Percentiles rank a stretch among this genome's conserved stretches.
These are phyloP conservation scores for Colletotrichum sp. DNA, from an alignment of 2,329 filamentous ascomycete genomes.

Conservation along the genomic window DNA sequence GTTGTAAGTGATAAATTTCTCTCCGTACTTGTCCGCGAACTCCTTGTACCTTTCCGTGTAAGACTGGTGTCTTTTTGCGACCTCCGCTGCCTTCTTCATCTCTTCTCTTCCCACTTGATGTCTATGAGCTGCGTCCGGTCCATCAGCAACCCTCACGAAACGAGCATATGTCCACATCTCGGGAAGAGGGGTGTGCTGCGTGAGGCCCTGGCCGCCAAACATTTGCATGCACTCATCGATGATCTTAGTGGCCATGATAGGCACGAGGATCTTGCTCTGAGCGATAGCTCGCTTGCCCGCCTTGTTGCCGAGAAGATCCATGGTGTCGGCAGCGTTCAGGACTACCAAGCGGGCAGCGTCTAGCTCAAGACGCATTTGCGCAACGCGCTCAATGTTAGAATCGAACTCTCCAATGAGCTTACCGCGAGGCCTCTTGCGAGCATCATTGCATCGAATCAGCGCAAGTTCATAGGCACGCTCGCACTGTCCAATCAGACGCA, in stretches of 20 bases:
- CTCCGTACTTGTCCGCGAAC: constrained; percentile 65
- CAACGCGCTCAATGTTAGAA: constrained; percentile 93
- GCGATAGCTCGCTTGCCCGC: constrained; percentile 91
- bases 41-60: constrained; percentile 70
- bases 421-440: constrained; percentile 87
- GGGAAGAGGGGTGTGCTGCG: constrained; percentile 94
- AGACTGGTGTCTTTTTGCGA: constrained; percentile 63
- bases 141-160: constrained; percentile 87
- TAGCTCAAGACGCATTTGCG: constrained; percentile 89
- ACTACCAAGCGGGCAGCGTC: constrained; percentile 89
- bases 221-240: constrained; percentile 95
- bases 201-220: constrained; percentile 89
- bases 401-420: constrained; percentile 87
- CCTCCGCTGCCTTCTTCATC: constrained; percentile 70
- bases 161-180: constrained; percentile 83
- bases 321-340: constrained; percentile 92
- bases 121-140: constrained; percentile 93
- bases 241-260: constrained; percentile 81
- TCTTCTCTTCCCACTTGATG: constrained; percentile 82
- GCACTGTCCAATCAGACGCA: constrained; percentile 90
- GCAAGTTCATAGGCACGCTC: constrained; percentile 94
- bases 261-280: constrained; percentile 93
- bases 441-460: constrained; percentile 91
- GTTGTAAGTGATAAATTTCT: constrained; percentile 35
- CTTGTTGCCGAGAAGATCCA: constrained; percentile 89